These are phyloP conservation scores for Acer saccharum DNA, from an alignment of 345 rosid genomes.

Conservation along the genomic window DNA sequence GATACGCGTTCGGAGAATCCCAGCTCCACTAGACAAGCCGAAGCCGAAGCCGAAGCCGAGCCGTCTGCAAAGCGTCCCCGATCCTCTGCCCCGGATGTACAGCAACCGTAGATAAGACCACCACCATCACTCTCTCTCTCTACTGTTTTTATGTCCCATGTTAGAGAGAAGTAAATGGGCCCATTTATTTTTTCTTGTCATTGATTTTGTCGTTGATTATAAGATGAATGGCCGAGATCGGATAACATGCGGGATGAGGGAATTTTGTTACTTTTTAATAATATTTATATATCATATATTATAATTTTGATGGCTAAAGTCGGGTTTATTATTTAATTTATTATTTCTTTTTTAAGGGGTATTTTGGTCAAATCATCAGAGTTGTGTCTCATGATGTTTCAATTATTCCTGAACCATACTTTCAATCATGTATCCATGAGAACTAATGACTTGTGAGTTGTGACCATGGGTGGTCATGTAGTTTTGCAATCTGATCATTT, in stretches of 20 bases:
- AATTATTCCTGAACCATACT: constrained; percentile 13
- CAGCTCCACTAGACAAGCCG: constrained; percentile 33
- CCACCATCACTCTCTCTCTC: background rate
- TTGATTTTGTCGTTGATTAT: constrained; percentile 18
- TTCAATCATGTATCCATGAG: constrained; percentile 22
- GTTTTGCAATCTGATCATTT: background rate
- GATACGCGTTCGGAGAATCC: constrained; percentile 47
- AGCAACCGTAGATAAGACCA: constrained; percentile 38
- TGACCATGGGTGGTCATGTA: background rate
- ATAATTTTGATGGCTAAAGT: background rate
- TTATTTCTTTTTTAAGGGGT: background rate
- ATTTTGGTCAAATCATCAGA: constrained; percentile 17
- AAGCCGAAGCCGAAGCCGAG: constrained; percentile 28
- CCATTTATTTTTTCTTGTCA: background rate
- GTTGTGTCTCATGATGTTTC: constrained; percentile 10
- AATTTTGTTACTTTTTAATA: constrained; percentile 22
- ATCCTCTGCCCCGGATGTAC: constrained; percentile 49
- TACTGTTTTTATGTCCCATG: background rate
- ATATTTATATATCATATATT: background rate
- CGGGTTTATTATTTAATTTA: background rate
- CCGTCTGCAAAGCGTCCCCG: constrained; percentile 37
- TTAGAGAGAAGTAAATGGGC: constrained; percentile 11
- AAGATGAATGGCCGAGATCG: constrained; percentile 31
- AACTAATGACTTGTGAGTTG: background rate
- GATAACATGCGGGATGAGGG: constrained; percentile 15